phyloP scores from a whole-genome alignment of 2,329 filamentous ascomycete species.

The Byssoonygena ceratinophila region DNA sequence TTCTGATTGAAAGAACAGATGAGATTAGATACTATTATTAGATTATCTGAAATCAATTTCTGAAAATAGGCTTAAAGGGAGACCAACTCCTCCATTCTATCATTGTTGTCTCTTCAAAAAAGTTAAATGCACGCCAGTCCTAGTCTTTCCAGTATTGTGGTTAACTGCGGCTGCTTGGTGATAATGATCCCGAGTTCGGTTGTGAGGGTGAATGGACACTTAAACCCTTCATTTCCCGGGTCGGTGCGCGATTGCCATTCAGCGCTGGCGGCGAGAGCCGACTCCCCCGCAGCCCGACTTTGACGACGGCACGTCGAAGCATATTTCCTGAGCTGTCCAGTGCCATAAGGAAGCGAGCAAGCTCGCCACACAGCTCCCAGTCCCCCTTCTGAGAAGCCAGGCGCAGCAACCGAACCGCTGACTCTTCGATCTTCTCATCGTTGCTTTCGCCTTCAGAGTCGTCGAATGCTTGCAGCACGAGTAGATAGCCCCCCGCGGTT shows the following conservation, averaged over 20 bases:
- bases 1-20: too few relatives aligned
- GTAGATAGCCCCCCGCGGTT: constrained; percentile 90
- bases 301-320: constrained; percentile 42
- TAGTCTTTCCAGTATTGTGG: neutral
- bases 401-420: constrained; percentile 65
- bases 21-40: too few relatives aligned
- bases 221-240: neutral
- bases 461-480: constrained; percentile 75
- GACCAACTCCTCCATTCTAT: neutral
- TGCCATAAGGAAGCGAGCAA: constrained; percentile 87
- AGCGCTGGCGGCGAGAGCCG: neutral
- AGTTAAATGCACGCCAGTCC: too few relatives aligned
- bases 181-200: neutral
- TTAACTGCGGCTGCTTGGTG: neutral
- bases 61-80: neutral
- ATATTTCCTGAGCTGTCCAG: constrained; percentile 79
- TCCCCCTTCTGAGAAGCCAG: constrained; percentile 75
- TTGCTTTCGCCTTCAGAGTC: constrained; percentile 35
- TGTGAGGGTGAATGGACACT: neutral
- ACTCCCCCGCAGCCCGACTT: constrained; percentile 25
- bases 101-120: too few relatives aligned
- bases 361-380: constrained; percentile 91
- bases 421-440: constrained; percentile 44
- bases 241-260: neutral
- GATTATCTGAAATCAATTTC: neutral